Evolutionary conservation across 202 grass and related monocot genomes (phyloP).

Genomic region (Brachypodium distachyon): DNA sequence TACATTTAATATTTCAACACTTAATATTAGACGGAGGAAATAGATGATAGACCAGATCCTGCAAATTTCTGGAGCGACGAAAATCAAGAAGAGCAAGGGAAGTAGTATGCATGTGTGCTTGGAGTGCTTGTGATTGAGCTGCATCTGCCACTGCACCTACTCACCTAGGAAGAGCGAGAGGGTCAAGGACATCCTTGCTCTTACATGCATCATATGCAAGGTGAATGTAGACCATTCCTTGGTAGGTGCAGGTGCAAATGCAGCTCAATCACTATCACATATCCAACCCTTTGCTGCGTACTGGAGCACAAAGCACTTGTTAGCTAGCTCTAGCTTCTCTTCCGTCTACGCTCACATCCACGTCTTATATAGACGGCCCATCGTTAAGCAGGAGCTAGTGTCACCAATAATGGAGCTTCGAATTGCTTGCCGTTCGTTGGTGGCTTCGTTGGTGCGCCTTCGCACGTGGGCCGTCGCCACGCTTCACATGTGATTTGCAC

Average conservation of each 20-base stretch:
- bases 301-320: background rate
- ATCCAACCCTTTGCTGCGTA: background rate
- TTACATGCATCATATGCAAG: background rate
- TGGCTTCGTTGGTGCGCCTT: background rate
- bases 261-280: slow-evolving; percentile 13
- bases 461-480: background rate
- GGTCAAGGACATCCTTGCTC: background rate
- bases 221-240: background rate
- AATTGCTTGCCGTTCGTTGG: background rate
- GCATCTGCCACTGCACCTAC: slow-evolving; percentile 26
- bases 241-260: slow-evolving; percentile 40
- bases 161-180: background rate
- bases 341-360: background rate
- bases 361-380: slow-evolving; percentile 8
- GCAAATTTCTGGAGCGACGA: background rate
- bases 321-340: background rate
- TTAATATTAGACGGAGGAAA: too few relatives aligned
- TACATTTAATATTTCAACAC: too few relatives aligned
- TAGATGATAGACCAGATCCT: too few relatives aligned
- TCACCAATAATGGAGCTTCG: background rate
- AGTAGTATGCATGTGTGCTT: background rate
- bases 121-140: background rate
- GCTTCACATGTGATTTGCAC: slow-evolving; percentile 14
- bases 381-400: background rate
- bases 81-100: background rate